phyloP scores from a whole-genome alignment of 768 basidiomycete species.

The Fomitopsis serialis region DNA sequence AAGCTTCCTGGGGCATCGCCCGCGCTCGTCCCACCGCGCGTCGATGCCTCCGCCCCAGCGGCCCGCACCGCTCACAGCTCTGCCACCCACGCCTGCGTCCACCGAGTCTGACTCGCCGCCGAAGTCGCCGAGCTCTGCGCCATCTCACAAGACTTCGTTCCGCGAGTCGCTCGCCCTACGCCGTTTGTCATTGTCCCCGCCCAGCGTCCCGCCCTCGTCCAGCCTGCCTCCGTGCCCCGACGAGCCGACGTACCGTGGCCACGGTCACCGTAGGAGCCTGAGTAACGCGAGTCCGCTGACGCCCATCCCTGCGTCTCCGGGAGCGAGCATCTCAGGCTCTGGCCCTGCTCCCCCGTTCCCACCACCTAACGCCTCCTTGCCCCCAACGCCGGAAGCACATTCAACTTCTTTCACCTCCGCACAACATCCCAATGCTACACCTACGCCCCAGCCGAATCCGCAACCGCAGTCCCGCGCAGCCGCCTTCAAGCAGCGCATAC shows the following conservation, averaged over 20 bases:
- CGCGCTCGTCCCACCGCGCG: constrained; percentile 38
- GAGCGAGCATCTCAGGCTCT: constrained; percentile 21
- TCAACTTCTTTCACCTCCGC: constrained; percentile 2
- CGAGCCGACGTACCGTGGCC: constrained; percentile 29
- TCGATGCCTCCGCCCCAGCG: constrained; percentile 72
- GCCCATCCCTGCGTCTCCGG: constrained; percentile 42
- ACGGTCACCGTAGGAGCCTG: constrained; percentile 20
- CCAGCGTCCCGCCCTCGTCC: constrained; percentile 57
- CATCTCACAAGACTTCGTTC: constrained; percentile 30
- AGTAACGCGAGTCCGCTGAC: constrained; percentile 27
- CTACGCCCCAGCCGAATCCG: background rate
- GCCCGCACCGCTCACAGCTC: constrained; percentile 64
- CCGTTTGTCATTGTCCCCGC: constrained; percentile 32
- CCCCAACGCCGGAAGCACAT: constrained; percentile 21
- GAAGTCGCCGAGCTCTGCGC: constrained; percentile 22
- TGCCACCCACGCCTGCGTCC: constrained; percentile 55
- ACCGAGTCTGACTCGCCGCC: constrained; percentile 20
- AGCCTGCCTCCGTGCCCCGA: constrained; percentile 66
- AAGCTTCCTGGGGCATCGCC: constrained; percentile 24
- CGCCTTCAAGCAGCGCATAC: constrained; percentile 53
- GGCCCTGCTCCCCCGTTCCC: constrained; percentile 28
- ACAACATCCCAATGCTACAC: constrained; percentile 13
- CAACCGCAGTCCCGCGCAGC: constrained; percentile 10
- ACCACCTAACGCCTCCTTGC: constrained; percentile 41
- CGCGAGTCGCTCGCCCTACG: constrained; percentile 56